Evolutionary conservation across 768 basidiomycete genomes (phyloP), one percentile per base, ranked within the genome.

Genomic region (Russula vinacea): DNA sequence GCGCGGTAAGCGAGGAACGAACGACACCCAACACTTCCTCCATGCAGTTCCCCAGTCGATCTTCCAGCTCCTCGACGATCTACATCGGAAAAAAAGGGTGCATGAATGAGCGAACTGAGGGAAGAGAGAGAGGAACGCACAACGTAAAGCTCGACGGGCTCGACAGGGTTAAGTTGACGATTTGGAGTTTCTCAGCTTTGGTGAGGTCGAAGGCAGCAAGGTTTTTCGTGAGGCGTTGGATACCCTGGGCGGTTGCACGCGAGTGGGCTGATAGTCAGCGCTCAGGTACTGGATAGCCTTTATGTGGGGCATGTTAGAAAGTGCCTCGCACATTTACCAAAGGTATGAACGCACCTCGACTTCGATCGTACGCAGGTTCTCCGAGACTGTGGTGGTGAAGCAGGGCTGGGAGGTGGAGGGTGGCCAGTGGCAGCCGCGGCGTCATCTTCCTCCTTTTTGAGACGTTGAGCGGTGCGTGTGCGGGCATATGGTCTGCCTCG

Each of bases 11-110:
- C 6, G 83, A 83, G 11, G 73, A 71, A 37, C 83, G 76, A 26
- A 95, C 87, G 33, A 77, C 72, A 5, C 73, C 70, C 0, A 94
- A 77, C 13, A 95, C 84, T 10, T 86, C 84, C 3, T 87, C 83
- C 75, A 89, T 86, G 37, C 80, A 77, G 45, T 86, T 81, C 0
- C 87, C 86, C 5, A 94, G 81, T 50, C 94, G 83, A 67, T 90
- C 88, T 74, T 94, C 92, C 2, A 93, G 76, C 73, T 98, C 94
- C 75, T 98, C 95, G 10, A 98, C 84, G 60, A 96, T 89, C 94
- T 97, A 58, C n/a, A n/a, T 32, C 26, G 51, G 16, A 1, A 10
- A 10, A 5, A 29, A 7, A 13, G n/a, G 29, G 29, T 5, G 29
- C 2, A 47, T 17, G 22, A 45, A 10, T 24, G 52, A 55, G n/a